A percentile compares a stretch with the other conserved stretches of the same genome.
These are phyloP conservation scores for Aspergillus novoparasiticus DNA, from an alignment of 2,329 filamentous ascomycete genomes.

Conservation along the genomic window DNA sequence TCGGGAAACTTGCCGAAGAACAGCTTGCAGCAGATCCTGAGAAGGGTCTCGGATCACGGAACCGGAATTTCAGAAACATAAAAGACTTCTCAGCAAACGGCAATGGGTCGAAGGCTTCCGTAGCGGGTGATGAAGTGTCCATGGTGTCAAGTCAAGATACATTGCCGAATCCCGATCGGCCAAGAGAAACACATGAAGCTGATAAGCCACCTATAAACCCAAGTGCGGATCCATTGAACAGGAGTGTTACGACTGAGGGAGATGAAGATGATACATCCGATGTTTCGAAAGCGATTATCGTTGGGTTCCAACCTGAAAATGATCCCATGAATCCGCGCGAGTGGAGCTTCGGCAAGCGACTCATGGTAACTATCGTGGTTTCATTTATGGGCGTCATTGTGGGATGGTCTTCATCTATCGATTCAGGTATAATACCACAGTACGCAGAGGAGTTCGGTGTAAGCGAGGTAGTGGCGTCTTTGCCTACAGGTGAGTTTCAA, in stretches of 20 bases:
- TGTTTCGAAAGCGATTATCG: slow-evolving; percentile 9
- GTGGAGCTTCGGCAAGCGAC: slow-evolving; percentile 40
- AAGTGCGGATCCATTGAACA: too few species aligned
- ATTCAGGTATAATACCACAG: slow-evolving; percentile 51
- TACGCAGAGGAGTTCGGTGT: slow-evolving; percentile 52
- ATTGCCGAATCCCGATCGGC: too few species aligned
- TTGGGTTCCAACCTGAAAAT: slow-evolving; percentile 37
- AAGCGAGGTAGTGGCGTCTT: slow-evolving; percentile 51
- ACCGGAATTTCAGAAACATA: background rate
- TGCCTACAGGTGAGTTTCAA: slow-evolving; percentile 40
- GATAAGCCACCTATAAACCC: too few species aligned
- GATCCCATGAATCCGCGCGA: slow-evolving; percentile 42
- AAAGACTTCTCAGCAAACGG: background rate
- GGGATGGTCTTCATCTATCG: slow-evolving; percentile 55
- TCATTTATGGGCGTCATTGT: slow-evolving; percentile 54
- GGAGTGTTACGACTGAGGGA: too few species aligned
- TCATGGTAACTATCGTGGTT: slow-evolving; percentile 47
- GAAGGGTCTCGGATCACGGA: background rate
- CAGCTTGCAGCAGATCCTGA: background rate
- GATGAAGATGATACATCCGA: too few species aligned
- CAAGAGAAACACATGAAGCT: too few species aligned
- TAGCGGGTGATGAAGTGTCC: too few species aligned
- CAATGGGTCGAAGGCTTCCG: too few species aligned
- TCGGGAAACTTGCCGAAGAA: background rate
- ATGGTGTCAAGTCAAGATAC: too few species aligned